Base-by-base conservation (phyloP, 2,329 filamentous ascomycete species). In the Beauveria pseudobassiana region DNA sequence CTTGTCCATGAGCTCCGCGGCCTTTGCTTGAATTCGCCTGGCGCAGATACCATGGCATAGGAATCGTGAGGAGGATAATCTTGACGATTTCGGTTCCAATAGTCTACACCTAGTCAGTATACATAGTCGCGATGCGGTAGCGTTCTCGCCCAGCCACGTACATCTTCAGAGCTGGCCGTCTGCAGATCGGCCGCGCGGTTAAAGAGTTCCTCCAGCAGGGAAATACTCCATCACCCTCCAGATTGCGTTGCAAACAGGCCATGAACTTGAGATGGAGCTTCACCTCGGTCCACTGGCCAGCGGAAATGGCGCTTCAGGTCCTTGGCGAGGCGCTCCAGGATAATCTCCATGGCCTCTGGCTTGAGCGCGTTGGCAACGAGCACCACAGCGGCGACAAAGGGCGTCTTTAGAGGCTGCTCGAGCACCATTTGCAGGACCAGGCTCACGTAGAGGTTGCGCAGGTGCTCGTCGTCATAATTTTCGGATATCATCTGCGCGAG, bases 391-490 rank as follows among this genome's bases (percentile, higher is more conserved):
- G 93, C 92, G 43, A 96, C 83, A 72, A 97, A 98, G 0, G 95
- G 93, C n/a, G 92, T 96, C 80, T 98, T 98, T 74, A 99, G 88
- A 1, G 95, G 95, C 76, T 99, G 95, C 77, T 99, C 95, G 42
- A 91, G 73, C 49, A 89, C 82, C 66, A 98, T 81, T 74, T 93
- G 90, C 63, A 93, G 77, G 8, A 87, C 80, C 34, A 96, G 82
- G 62, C 88, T 84, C 66, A 90, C 79, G 73, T 96, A 96, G 56
- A 82, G 85, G 38, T 80, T 82, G 66, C 87, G 87, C 60, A 96
- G 78, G 67, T 92, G 88, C 67, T 88, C 86, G 71, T 96, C 89
- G n/a, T 96, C 92, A 71, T 89, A 89, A 74, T 96, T 89, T 50
- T 96, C 91, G 38, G 87, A 82, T 18, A 96, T 84, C 54, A 88